A percentile compares a stretch with the other conserved stretches of the same genome.
Evolutionary conservation across 2,329 filamentous ascomycete genomes (phyloP).

Genomic region (Fusarium sp.): DNA sequence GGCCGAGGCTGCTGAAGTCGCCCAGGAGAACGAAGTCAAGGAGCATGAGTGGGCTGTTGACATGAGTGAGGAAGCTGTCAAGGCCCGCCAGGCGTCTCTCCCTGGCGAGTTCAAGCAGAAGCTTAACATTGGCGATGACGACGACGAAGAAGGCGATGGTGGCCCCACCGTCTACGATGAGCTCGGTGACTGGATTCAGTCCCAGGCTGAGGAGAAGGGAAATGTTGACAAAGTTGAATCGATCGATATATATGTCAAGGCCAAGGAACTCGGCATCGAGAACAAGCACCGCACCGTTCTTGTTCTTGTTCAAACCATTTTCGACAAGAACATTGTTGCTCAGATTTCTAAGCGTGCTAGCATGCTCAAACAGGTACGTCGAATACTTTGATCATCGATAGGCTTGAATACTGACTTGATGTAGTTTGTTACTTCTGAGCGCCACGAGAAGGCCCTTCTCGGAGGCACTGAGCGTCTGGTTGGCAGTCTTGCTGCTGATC

Average conservation of each 20-base stretch:
- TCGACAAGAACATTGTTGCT: slow-evolving; percentile 87
- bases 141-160: slow-evolving; percentile 83
- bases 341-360: slow-evolving; percentile 86
- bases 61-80: slow-evolving; percentile 94
- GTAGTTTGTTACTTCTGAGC: slow-evolving; percentile 86
- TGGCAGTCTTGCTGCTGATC: slow-evolving; percentile 75
- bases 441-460: slow-evolving; percentile 94
- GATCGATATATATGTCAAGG: slow-evolving; percentile 94
- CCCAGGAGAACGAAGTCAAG: slow-evolving; percentile 71
- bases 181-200: slow-evolving; percentile 91
- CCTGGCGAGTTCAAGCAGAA: slow-evolving; percentile 95
- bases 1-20: slow-evolving; percentile 62
- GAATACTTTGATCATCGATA: neutral
- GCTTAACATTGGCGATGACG: slow-evolving; percentile 83
- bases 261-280: slow-evolving; percentile 95
- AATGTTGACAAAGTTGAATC: slow-evolving; percentile 84
- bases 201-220: slow-evolving; percentile 76
- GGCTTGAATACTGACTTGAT: slow-evolving; percentile 46
- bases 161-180: slow-evolving; percentile 85
- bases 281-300: slow-evolving; percentile 92
- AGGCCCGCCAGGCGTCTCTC: slow-evolving; percentile 90
- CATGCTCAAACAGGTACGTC: slow-evolving; percentile 86
- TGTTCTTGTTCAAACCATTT: slow-evolving; percentile 92
- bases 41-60: slow-evolving; percentile 97
- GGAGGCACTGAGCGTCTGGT: slow-evolving; percentile 96